These are phyloP conservation scores for Isoetes taiwanensis DNA, from an alignment of 75 land plant species.

Conservation along the genomic window DNA sequence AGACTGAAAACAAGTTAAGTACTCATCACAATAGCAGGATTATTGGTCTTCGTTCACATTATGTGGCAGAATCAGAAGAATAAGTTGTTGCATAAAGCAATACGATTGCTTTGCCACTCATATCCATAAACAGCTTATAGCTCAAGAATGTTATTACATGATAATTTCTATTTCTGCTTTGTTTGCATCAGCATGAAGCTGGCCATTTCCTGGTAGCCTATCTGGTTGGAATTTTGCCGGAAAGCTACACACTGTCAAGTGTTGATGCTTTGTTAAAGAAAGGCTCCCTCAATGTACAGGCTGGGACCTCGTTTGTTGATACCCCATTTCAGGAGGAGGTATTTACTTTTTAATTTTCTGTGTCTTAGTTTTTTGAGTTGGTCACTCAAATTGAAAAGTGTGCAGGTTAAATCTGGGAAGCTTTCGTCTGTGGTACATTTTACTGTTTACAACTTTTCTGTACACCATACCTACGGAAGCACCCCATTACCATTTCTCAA, in stretches of 20 bases:
- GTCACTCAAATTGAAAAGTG: background rate
- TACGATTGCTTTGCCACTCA: no score
- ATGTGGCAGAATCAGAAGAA: no score
- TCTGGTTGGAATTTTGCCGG: slow-evolving; percentile 76
- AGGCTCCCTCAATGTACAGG: slow-evolving; percentile 76
- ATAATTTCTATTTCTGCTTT: slow-evolving; percentile 6
- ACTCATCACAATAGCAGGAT: no score
- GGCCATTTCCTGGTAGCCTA: slow-evolving; percentile 92
- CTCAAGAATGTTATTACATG: no score
- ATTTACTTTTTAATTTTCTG: slow-evolving; percentile 6
- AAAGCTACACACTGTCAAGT: slow-evolving; percentile 63
- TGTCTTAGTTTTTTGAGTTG: background rate
- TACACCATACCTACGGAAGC: no score
- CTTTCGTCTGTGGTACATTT: slow-evolving; percentile 50
- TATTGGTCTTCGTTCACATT: no score
- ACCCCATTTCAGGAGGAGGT: slow-evolving; percentile 82
- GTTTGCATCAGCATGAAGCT: slow-evolving; percentile 66
- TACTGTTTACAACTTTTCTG: no score
- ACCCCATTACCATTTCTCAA: no score
- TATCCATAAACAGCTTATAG: no score
- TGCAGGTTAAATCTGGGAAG: slow-evolving; percentile 49
- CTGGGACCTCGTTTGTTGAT: slow-evolving; percentile 89
- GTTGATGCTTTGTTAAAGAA: slow-evolving; percentile 59
- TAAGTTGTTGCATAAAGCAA: no score
- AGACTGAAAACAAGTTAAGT: no score